These are phyloP conservation scores for Coemansia sp. DNA, from an alignment of 192 early-diverging fungal genomes.

Conservation along the genomic window DNA sequence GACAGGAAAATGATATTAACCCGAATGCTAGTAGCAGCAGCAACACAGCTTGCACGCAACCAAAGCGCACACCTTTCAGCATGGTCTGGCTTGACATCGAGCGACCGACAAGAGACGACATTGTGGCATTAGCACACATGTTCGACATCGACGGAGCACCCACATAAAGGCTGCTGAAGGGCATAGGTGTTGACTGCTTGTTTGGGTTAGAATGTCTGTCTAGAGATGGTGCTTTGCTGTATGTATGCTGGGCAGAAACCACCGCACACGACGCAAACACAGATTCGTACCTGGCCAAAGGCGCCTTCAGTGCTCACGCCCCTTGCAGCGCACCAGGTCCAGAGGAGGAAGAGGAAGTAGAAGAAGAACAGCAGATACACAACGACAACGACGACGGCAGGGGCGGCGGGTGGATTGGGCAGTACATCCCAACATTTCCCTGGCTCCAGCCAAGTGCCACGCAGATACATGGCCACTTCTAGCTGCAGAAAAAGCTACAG, in stretches of 20 bases:
- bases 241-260: constrained; percentile 48
- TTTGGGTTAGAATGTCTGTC: constrained; percentile 22
- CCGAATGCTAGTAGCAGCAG: neutral
- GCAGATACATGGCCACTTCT: constrained; percentile 29
- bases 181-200: neutral
- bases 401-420: constrained; percentile 22
- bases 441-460: constrained; percentile 55
- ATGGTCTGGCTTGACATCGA: constrained; percentile 43
- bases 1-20: neutral
- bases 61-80: neutral
- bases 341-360: neutral
- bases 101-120: constrained; percentile 21
- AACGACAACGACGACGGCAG: neutral
- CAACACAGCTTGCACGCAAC: neutral
- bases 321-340: neutral
- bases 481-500: constrained; percentile 9
- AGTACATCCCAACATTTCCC: constrained; percentile 42
- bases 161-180: constrained; percentile 6
- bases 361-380: too few species aligned
- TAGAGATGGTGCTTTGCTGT: constrained; percentile 17
- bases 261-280: constrained; percentile 9
- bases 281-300: constrained; percentile 25
- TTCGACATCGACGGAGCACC: constrained; percentile 29
- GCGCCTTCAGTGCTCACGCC: constrained; percentile 5
- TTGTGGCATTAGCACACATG: constrained; percentile 30